phyloP scores from a whole-genome alignment of 495 filamentous ascomycete genomes.

The Cudoniella acicularis region DNA sequence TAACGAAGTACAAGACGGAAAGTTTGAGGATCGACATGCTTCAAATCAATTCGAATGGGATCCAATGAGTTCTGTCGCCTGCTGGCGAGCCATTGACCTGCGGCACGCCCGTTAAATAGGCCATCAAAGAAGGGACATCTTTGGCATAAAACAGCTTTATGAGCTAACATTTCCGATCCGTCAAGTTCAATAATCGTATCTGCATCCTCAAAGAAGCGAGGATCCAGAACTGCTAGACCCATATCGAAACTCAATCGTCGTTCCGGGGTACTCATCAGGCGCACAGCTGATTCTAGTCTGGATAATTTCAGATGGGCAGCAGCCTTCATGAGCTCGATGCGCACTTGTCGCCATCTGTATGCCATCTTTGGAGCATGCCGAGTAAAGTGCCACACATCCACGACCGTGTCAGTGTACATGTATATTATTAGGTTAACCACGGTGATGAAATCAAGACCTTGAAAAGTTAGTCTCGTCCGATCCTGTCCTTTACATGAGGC shows the following conservation, averaged over 20 bases:
- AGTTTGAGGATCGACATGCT: constrained; percentile 65
- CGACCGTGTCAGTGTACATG: constrained; percentile 71
- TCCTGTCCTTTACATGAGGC: not conserved
- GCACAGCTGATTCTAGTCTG: constrained; percentile 68
- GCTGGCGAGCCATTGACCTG: constrained; percentile 74
- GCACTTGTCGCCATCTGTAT: constrained; percentile 69
- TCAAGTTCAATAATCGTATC: constrained; percentile 77
- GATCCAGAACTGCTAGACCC: constrained; percentile 58
- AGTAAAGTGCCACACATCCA: constrained; percentile 81
- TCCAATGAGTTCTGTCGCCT: constrained; percentile 55
- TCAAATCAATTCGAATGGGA: constrained; percentile 70
- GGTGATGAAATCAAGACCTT: constrained; percentile 54
- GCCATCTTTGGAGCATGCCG: constrained; percentile 58
- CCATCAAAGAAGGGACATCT: constrained; percentile 91
- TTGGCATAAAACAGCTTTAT: constrained; percentile 74
- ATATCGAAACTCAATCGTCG: constrained; percentile 65
- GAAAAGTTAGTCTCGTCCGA: constrained; percentile 22
- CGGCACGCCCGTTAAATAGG: constrained; percentile 80
- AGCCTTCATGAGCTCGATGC: constrained; percentile 77
- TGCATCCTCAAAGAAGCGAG: constrained; percentile 65
- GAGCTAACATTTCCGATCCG: constrained; percentile 59
- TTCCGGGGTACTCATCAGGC: constrained; percentile 63
- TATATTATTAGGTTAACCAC: constrained; percentile 74
- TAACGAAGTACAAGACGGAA: constrained; percentile 79
- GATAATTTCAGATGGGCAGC: constrained; percentile 62